Evolutionary conservation across 371 early-diverging fungal species (phyloP), one percentile per base, ranked within the genome.

Genomic region (Syncephalastrum racemosum): DNA sequence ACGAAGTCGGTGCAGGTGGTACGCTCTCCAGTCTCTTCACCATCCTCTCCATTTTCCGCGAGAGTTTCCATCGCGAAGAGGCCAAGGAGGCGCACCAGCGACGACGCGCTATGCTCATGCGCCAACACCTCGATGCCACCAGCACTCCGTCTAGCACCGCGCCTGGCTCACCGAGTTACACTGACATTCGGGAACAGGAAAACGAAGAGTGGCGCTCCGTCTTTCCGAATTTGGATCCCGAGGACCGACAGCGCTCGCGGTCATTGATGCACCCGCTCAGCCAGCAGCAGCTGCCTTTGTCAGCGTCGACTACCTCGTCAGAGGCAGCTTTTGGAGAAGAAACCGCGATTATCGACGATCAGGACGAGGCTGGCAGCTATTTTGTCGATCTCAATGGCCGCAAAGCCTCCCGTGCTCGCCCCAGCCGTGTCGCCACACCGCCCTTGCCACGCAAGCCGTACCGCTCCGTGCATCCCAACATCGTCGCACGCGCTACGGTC

Each of bases 1-100:
- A 93, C 62, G 92, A 92, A 60, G 94, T 97, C 20, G 80, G 84
- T 39, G 74, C 89, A 1, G 97, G 97, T n/a, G 94, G 92, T 13
- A 92, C 94, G 0, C 84, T 98, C 4, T 93, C 95, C 4, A 91
- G 93, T 52, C 65, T 98, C 53, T 96, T 97, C 70, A 88, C 90
- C 6, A 92, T 98, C 46, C 75, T 98, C n/a, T 83, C 90, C 4
- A 80, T 97, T 36, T 93, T 97, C 55, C 87, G 95, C 2, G 93
- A 94, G 47, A 89, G 89, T 52, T 83, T 87, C 44, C 75, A 80
- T 46, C 70, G 88, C 41, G 68, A 81, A 25, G 80, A 83, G 50
- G 69, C 70, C 59, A 75, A 78, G 59, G 70, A 76, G 41, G 62
- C 69, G 62, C 58, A 67, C 45, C 58, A 77, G 54, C 63, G 75